Conservation (phyloP, 2,329 filamentous ascomycete species). For the Ophiocordyceps camponoti-rufipedis region DNA sequence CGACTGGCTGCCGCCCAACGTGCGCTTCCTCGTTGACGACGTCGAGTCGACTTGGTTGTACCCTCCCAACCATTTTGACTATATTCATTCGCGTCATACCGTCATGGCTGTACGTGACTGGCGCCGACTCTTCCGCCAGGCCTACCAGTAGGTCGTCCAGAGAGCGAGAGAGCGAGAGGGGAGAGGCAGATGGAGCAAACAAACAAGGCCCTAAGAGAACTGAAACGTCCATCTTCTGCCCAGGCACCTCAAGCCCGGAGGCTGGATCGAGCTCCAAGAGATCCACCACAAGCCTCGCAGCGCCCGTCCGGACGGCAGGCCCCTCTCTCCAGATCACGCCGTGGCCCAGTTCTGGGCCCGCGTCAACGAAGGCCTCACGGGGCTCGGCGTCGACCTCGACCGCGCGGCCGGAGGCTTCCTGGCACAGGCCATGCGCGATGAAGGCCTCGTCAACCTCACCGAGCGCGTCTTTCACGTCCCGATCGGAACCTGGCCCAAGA, state of each 20-base stretch:
- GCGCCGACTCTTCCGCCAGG: slow-evolving; percentile 26
- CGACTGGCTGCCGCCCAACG: slow-evolving; percentile 33
- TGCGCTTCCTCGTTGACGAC: slow-evolving; percentile 38
- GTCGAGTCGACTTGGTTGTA: slow-evolving; percentile 38
- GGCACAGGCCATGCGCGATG: slow-evolving; percentile 25
- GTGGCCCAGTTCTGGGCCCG: slow-evolving; percentile 27
- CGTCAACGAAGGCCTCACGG: slow-evolving; percentile 23
- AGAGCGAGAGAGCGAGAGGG: not conserved
- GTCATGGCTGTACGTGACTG: slow-evolving; percentile 38
- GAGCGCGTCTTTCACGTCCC: slow-evolving; percentile 32
- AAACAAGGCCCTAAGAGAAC: no score
- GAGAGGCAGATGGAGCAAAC: no score
- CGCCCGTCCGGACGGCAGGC: slow-evolving; percentile 17
- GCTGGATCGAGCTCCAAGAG: slow-evolving; percentile 37
- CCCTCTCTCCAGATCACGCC: slow-evolving; percentile 19
- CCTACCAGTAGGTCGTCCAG: slow-evolving; percentile 23
- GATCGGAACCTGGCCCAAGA: slow-evolving; percentile 34
- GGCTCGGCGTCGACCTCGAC: slow-evolving; percentile 27
- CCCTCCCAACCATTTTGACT: slow-evolving; percentile 36
- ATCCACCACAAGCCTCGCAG: slow-evolving; percentile 29
- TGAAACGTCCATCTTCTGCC: not conserved
- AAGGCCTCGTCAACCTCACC: slow-evolving; percentile 32
- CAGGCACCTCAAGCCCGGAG: slow-evolving; percentile 33
- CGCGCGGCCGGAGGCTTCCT: slow-evolving; percentile 21
- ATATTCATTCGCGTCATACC: slow-evolving; percentile 39